Conservation (phyloP, 305 asterid species). For the Plantago rigida region DNA sequence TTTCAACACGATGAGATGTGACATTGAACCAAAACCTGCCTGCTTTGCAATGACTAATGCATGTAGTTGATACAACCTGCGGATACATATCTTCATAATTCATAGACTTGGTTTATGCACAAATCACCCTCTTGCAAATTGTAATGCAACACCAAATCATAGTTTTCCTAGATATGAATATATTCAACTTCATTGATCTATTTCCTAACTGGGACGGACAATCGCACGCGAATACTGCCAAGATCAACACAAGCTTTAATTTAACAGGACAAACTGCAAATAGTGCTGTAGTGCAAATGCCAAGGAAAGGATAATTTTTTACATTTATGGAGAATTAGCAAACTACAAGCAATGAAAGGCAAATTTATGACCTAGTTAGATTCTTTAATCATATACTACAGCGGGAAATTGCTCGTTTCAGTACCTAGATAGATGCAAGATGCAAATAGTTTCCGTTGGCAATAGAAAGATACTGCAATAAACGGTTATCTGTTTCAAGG, state of each 20-base stretch:
- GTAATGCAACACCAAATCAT: too few relatives aligned
- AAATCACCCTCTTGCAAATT: too few relatives aligned
- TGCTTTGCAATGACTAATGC: neutral
- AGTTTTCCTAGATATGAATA: too few relatives aligned
- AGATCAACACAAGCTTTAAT: too few relatives aligned
- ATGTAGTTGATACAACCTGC: neutral
- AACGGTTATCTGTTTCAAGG: neutral
- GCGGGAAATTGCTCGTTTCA: neutral
- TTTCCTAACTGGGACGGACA: too few relatives aligned
- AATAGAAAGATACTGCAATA: neutral
- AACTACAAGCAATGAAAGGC: neutral
- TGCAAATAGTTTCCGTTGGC: neutral
- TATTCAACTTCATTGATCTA: too few relatives aligned
- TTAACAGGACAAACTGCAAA: neutral
- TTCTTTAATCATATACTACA: neutral
- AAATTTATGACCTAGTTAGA: neutral
- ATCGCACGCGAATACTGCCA: too few relatives aligned
- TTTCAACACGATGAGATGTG: constrained; percentile 42
- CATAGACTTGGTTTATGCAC: too few relatives aligned
- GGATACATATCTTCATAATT: too few relatives aligned
- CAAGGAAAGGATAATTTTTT: neutral
- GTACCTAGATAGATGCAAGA: neutral
- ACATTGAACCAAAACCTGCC: constrained; percentile 24
- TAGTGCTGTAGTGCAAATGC: too few relatives aligned
- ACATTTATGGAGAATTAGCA: neutral